These are phyloP conservation scores for Allodekkera sacchari DNA, from an alignment of 805 yeast genomes.

Conservation along the genomic window DNA sequence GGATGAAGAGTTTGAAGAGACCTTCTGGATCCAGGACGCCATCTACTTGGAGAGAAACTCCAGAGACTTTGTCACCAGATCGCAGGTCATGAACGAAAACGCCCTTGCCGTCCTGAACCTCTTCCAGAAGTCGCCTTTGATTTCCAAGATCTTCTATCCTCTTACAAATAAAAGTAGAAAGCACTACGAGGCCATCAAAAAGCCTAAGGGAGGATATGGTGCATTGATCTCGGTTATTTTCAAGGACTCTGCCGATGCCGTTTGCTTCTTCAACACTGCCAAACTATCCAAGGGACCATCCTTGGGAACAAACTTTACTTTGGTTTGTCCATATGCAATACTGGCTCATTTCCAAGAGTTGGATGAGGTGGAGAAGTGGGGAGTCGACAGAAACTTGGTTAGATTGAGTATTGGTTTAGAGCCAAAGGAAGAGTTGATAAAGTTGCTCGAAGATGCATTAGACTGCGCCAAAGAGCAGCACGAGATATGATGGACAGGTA, in stretches of 20 bases:
- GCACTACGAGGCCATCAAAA: slow-evolving; percentile 65
- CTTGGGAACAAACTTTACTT: slow-evolving; percentile 80
- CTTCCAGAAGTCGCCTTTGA: slow-evolving; percentile 40
- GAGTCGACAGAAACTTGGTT: slow-evolving; percentile 69
- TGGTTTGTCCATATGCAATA: slow-evolving; percentile 85
- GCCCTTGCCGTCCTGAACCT: slow-evolving; percentile 47
- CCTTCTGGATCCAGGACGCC: slow-evolving; percentile 91
- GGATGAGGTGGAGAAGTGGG: slow-evolving; percentile 74
- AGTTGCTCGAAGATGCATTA: slow-evolving; percentile 44
- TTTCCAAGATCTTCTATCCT: slow-evolving; percentile 70
- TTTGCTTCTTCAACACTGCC: slow-evolving; percentile 63
- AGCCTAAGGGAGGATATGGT: slow-evolving; percentile 78
- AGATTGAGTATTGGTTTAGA: slow-evolving; percentile 85
- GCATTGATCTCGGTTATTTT: slow-evolving; percentile 75
- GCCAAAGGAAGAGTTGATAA: slow-evolving; percentile 48
- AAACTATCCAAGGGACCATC: slow-evolving; percentile 82
- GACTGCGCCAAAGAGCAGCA: slow-evolving; percentile 33
- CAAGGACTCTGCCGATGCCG: slow-evolving; percentile 53
- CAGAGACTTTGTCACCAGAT: slow-evolving; percentile 72
- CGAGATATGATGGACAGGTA: slow-evolving; percentile 13
- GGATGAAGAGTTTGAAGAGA: slow-evolving; percentile 55
- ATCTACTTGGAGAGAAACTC: slow-evolving; percentile 87
- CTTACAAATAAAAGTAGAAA: slow-evolving; percentile 33
- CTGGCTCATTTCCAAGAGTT: slow-evolving; percentile 79
- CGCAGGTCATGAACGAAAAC: slow-evolving; percentile 45